Evolutionary conservation across 139 green algal species (phyloP).

Genomic region (Chlamydomonas sphaeroides): DNA sequence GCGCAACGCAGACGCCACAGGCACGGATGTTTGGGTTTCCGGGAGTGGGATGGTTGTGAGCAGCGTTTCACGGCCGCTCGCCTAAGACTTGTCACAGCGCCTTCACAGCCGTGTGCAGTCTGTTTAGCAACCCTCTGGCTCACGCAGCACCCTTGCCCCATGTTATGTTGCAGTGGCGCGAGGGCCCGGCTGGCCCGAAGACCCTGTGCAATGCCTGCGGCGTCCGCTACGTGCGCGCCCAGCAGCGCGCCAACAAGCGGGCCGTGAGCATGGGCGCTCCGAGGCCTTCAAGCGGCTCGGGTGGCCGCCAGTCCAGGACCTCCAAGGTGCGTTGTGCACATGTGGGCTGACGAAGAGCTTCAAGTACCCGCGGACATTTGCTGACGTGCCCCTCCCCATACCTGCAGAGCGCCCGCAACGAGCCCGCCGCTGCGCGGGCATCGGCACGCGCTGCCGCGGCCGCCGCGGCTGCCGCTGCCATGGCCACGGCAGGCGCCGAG

Average conservation of each 20-base stretch:
- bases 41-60: too few species aligned
- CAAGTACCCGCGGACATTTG: too few species aligned
- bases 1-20: constrained; percentile 60
- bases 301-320: neutral
- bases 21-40: too few species aligned
- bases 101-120: too few species aligned
- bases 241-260: constrained; percentile 50
- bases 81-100: too few species aligned
- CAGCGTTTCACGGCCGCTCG: too few species aligned
- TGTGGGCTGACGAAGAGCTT: too few species aligned
- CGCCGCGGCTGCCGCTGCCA: neutral
- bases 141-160: too few species aligned
- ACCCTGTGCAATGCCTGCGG: constrained; percentile 69
- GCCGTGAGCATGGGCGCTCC: neutral
- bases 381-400: too few species aligned
- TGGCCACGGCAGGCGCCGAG: neutral
- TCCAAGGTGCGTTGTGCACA: constrained; percentile 1
- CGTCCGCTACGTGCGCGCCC: constrained; percentile 55
- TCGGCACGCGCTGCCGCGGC: neutral
- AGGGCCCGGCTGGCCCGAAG: constrained; percentile 63
- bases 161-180: constrained; percentile 58
- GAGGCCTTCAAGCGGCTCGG: neutral
- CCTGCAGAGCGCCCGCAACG: neutral
- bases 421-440: neutral
- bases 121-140: too few species aligned